Evolutionary conservation across 176 grass and related monocot species (phyloP).

Genomic region (Coix lacrymajobi): DNA sequence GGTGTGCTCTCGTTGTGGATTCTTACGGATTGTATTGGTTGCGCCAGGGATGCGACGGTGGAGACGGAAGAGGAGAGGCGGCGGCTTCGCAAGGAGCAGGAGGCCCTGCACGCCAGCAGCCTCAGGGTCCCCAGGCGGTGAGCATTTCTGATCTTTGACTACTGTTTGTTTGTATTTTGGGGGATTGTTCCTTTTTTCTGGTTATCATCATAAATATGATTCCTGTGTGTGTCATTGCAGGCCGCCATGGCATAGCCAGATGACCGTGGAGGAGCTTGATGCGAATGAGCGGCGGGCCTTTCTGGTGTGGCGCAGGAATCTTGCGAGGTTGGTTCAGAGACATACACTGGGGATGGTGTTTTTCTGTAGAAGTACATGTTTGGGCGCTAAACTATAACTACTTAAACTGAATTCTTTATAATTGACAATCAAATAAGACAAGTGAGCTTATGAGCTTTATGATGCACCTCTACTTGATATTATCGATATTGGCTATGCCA

Average conservation of each 20-base stretch:
- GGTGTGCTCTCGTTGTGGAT: not conserved
- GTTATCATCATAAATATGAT: not conserved
- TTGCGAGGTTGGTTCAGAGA: constrained; percentile 51
- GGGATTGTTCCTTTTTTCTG: not conserved
- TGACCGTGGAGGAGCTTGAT: constrained; percentile 85
- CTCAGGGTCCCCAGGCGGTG: constrained; percentile 77
- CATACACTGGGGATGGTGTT: not conserved
- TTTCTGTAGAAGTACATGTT: not conserved
- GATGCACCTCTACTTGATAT: not conserved
- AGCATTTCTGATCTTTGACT: not conserved
- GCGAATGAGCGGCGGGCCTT: constrained; percentile 69
- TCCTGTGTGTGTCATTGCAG: constrained; percentile 28
- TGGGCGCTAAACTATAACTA: not conserved
- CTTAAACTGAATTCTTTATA: not conserved
- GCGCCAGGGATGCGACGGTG: constrained; percentile 47
- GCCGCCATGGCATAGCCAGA: constrained; percentile 67
- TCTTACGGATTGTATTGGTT: not conserved
- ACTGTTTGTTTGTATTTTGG: not conserved
- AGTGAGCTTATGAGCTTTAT: not conserved
- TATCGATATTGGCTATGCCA: not conserved
- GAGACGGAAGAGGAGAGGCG: constrained; percentile 49
- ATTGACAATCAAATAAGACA: not conserved
- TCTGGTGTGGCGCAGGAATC: constrained; percentile 84
- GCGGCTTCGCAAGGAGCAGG: constrained; percentile 60
- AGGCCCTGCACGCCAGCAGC: constrained; percentile 59